Evolutionary conservation across 306 rosid genomes (phyloP), one percentile per base, ranked within the genome.

Genomic region (Cucurbita argyrosperma): DNA sequence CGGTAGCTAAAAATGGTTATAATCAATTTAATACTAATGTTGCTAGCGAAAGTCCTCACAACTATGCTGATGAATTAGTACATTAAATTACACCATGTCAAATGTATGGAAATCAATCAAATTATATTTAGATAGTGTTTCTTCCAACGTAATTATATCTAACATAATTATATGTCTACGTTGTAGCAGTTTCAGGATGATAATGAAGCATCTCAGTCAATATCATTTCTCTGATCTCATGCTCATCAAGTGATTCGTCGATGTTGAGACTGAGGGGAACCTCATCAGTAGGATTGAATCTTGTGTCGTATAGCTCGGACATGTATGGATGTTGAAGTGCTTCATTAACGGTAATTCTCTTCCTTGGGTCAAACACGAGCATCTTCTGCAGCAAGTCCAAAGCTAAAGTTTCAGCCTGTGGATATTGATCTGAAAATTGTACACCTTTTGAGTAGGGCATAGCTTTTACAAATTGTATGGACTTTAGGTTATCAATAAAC

Each of bases 271-370:
- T 76, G 77, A 93, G 73, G 0, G 94, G 88, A 63, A 86, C 85
- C 71, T 84, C 86, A 37, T 81, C 88, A 0, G 82, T 90, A 76
- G 89, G 85, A 71, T 86, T 76, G 51, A 56, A 43, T 60, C 80
- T 71, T 10, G 90, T 87, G 74, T 90, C 97, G 55, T 89, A 90
- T 1, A 93, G 81, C 10, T 80, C 87, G 8, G 83, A 77, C 85
- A 93, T 85, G 70, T 89, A 93, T 9, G 98, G 97, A 66, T 90
- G 98, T 76, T 85, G 96, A 47, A 93, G 90, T 47, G 98, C 96
- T 71, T 93, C 92, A 5, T 71, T 72, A 71, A 84, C 93, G 0
- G 92, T 81, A 57, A 90, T 87, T 85, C 97, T 89, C 89, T 85
- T 84, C 6, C 87, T 86, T 42, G 98, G 97, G 82, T 93, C 92